Evolutionary conservation across 2,329 filamentous ascomycete species (phyloP), one percentile per base, ranked within the genome.

Genomic region (Colletotrichum phormii): DNA sequence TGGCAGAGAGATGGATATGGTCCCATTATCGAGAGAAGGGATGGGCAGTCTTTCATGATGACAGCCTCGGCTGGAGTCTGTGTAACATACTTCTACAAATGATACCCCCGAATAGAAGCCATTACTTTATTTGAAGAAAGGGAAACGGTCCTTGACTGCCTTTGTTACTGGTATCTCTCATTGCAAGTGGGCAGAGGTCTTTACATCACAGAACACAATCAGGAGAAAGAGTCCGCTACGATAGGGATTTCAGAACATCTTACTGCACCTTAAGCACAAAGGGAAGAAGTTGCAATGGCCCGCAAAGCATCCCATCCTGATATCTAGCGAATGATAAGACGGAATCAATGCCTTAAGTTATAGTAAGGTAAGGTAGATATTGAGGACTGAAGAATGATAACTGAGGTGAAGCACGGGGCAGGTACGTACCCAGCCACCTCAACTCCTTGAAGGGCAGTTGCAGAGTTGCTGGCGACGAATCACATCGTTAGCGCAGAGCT

Each of bases 401-500:
- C 5, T 49, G 22, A n/a, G 49, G 13, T 37, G 8, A 64, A 31
- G 51, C 62, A 57, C 51, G 24, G 69, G 59, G 42, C 53, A 53
- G 69, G 59, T 70, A 70, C 70, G 65, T 72, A 72, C 60, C 70
- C 2, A 5, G 35, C 18, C 46, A 54, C 13, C 31, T 64, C 31
- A 42, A 29, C 37, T 68, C 29, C 58, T 46, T 57, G 53, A 33
- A 59, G 15, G 15, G n/a, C 51, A 31, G 33, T 49, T 26, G 46
- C 33, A 29, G 35, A 59, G 46, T 31, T 46, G 29, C 15, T 61
- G 54, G 66, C 29, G 31, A 58, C 71, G 61, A 72, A 72, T 72
- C 66, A 70, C 46, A 70, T 70, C 49, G 60, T 60, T 72, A 72
- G 70, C 70, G 70, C 70, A 72, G 66, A 72, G 70, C 60, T 72